Evolutionary conservation across 495 filamentous ascomycete species (phyloP).

Genomic region (Neurospora sp.): DNA sequence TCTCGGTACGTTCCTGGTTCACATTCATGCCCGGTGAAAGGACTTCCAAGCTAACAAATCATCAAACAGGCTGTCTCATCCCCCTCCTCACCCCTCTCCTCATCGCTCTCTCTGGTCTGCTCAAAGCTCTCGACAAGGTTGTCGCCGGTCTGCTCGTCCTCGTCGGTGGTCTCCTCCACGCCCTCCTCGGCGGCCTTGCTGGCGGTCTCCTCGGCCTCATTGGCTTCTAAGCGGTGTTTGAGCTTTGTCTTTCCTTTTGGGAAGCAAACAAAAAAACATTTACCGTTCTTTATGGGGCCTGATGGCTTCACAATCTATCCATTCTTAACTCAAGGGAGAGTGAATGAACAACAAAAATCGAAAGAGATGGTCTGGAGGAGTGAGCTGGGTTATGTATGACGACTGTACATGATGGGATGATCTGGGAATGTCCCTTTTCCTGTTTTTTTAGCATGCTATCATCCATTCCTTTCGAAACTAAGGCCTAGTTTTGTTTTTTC

Average conservation of each 20-base stretch:
- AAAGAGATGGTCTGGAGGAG: not conserved
- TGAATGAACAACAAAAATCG: not conserved
- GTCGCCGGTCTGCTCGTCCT: constrained; percentile 23
- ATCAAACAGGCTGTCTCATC: constrained; percentile 22
- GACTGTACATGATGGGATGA: not conserved
- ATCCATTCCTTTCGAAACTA: not conserved
- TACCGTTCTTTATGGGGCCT: not conserved
- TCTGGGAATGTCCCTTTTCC: not conserved
- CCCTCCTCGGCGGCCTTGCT: constrained; percentile 24
- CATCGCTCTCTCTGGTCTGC: constrained; percentile 20
- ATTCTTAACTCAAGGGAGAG: not conserved
- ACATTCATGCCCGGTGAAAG: not conserved
- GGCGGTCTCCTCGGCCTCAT: constrained; percentile 22
- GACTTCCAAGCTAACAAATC: not conserved
- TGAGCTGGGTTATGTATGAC: not conserved
- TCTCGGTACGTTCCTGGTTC: constrained; percentile 20
- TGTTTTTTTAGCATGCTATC: not conserved
- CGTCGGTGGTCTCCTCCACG: constrained; percentile 21
- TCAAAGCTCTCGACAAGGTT: constrained; percentile 27
- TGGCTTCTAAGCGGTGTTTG: not conserved
- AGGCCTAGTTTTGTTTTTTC: not conserved
- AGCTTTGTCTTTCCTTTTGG: not conserved
- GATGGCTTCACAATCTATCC: not conserved
- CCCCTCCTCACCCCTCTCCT: constrained; percentile 24
- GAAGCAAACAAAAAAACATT: not conserved